Percentiles rank a stretch among this genome's conserved stretches.
Conservation (phyloP, 257 asterid species). For the Striga asiatica region DNA sequence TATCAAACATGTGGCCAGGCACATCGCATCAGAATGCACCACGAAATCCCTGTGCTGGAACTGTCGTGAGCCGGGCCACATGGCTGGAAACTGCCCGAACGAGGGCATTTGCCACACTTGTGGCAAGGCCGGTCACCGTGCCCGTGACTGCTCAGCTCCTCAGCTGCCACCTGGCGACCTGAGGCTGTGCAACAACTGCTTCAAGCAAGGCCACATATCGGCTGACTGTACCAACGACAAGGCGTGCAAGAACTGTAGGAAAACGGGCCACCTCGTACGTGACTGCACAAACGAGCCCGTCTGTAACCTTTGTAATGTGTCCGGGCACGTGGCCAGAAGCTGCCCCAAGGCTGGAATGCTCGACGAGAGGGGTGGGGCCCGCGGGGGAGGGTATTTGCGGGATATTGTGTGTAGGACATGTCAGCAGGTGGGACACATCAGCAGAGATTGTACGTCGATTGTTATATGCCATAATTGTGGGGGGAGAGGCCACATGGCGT, state of each 20-base stretch:
- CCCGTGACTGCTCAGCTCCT: constrained; percentile 56
- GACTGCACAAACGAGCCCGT: constrained; percentile 64
- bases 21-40: constrained; percentile 65
- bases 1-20: constrained; percentile 29
- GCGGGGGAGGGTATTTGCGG: constrained; percentile 36
- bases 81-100: constrained; percentile 67
- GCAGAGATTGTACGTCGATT: constrained; percentile 59
- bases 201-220: constrained; percentile 72
- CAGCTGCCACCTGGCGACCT: constrained; percentile 53
- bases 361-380: constrained; percentile 54
- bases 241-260: constrained; percentile 79
- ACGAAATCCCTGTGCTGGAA: constrained; percentile 76
- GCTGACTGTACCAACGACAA: constrained; percentile 66
- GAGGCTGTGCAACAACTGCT: constrained; percentile 78
- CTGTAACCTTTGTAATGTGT: constrained; percentile 55
- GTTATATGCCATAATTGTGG: constrained; percentile 84
- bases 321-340: constrained; percentile 62
- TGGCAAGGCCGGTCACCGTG: constrained; percentile 75
- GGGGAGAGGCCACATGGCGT: constrained; percentile 78
- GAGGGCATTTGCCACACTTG: constrained; percentile 82
- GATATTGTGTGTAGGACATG: constrained; percentile 63
- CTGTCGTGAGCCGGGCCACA: constrained; percentile 85
- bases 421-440: constrained; percentile 79
- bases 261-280: constrained; percentile 64
- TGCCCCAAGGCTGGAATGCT: constrained; percentile 51